Evolutionary conservation across 345 rosid genomes (phyloP), one percentile per base, ranked within the genome.

Genomic region (Laguncularia racemosa): DNA sequence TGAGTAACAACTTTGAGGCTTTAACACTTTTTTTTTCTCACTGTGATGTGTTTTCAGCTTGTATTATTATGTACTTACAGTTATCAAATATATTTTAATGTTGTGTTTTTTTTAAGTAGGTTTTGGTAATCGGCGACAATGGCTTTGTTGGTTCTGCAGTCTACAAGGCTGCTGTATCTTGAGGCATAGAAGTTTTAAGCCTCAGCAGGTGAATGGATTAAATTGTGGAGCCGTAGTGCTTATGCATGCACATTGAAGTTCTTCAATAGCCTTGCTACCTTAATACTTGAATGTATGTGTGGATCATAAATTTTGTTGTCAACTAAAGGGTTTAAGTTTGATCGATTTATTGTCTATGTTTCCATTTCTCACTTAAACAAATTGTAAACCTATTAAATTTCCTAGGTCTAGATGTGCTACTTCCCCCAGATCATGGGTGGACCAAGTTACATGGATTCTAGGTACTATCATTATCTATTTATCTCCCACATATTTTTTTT

Each of bases 81-180:
- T 61, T 51, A 46, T 59, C 17, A 57, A 17, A 3, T 28, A 50
- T 16, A 23, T 58, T 57, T 58, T 59, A 56, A 47, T 15, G 73
- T 53, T 61, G 13, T 47, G 50, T 54, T 67, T 46, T 55, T 62
- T 59, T 51, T 47, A 4, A 33, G 61, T 86, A 86, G 98, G 78
- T 92, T 76, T 95, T 92, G 13, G 98, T 92, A 57, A 59, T 89
- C 28, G 96, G 96, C 67, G 95, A 96, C 68, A 89, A 56, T 51
- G 93, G 98, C 57, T 92, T 84, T 60, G 96, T 89, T 69, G 98
- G 96, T 52, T 88, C 98, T 62, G 88, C 98, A 57, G 80, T 92
- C 40, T 92, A 96, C 69, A 92, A 86, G 81, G 91, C 91, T 63
- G 91, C 96, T 52, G 86, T 89, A 53, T 81, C 83, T 59, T 80